A percentile compares a stretch with the other conserved stretches of the same genome.
Conservation (phyloP, 2,329 filamentous ascomycete species). For the Talaromyces sp. region DNA sequence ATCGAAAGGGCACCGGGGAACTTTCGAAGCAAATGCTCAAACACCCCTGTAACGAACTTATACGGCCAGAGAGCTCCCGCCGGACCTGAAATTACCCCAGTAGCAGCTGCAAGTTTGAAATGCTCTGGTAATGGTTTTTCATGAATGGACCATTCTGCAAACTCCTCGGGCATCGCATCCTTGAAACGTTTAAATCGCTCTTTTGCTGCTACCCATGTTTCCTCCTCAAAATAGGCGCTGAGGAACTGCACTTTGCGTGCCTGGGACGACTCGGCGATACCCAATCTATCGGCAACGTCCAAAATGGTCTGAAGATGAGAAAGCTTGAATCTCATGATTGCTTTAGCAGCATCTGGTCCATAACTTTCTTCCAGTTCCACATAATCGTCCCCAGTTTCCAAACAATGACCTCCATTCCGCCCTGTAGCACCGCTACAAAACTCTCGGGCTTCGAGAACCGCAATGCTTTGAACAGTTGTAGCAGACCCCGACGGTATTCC, state of each 20-base stretch:
- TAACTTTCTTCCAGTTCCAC: background rate
- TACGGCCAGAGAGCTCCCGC: conserved; percentile 35
- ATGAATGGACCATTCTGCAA: conserved; percentile 26
- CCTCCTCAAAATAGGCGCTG: conserved; percentile 28
- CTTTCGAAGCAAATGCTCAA: conserved; percentile 20
- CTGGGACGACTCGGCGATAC: conserved; percentile 17
- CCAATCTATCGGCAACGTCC: conserved; percentile 12
- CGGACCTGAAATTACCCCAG: conserved; percentile 27
- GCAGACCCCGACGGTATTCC: no score
- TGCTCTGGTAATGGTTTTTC: conserved; percentile 25
- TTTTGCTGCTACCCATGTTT: conserved; percentile 23
- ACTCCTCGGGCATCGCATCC: conserved; percentile 27
- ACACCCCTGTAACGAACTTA: conserved; percentile 28
- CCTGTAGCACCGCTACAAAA: conserved; percentile 34
- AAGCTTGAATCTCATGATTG: background rate
- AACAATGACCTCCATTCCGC: conserved; percentile 28
- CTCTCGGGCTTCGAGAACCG: conserved; percentile 30
- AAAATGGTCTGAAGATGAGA: background rate
- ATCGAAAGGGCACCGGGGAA: conserved; percentile 35
- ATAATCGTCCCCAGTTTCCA: conserved; percentile 14
- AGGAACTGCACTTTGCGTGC: conserved; percentile 28
- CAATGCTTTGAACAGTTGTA: conserved; percentile 7
- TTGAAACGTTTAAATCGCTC: conserved; percentile 26
- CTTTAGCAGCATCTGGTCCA: background rate
- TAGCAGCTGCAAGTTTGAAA: conserved; percentile 24